Percentiles rank a stretch among this genome's conserved stretches.
These are phyloP conservation scores for Tetrapisispora taiwanensis DNA, from an alignment of 805 yeast genomes.

Conservation along the genomic window DNA sequence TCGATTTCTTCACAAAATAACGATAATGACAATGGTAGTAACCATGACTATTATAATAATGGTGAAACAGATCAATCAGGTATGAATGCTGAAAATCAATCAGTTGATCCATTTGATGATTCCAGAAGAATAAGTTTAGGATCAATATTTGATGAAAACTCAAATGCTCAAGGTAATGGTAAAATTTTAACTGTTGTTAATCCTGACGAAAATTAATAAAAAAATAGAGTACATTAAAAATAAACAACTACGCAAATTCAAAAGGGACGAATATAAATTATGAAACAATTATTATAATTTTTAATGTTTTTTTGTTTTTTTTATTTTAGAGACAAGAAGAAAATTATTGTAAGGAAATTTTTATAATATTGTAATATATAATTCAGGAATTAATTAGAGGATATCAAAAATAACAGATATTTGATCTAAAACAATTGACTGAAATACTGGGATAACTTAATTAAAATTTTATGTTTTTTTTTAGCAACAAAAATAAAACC, in stretches of 20 bases:
- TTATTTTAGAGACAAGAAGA: too few relatives aligned
- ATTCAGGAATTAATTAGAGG: background rate
- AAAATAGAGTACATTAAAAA: background rate
- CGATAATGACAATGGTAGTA: background rate
- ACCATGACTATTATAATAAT: background rate
- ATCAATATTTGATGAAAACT: constrained; percentile 76
- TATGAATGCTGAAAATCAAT: constrained; percentile 2
- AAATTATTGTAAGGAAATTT: too few relatives aligned
- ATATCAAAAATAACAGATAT: too few relatives aligned
- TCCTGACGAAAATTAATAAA: constrained; percentile 47
- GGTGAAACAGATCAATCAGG: background rate
- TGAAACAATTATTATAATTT: too few relatives aligned
- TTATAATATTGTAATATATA: too few relatives aligned
- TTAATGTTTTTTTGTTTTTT: too few relatives aligned
- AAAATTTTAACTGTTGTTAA: constrained; percentile 81
- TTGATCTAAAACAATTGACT: background rate
- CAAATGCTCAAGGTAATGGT: constrained; percentile 41
- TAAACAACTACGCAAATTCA: too few relatives aligned
- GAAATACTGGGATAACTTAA: too few relatives aligned
- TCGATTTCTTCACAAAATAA: constrained; percentile 17
- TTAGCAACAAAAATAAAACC: too few relatives aligned
- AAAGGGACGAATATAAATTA: too few relatives aligned
- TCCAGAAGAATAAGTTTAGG: constrained; percentile 80
- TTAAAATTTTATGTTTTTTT: too few relatives aligned
- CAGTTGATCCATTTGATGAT: constrained; percentile 57